Evolutionary conservation across 768 basidiomycete genomes (phyloP), one percentile per base, ranked within the genome.

Genomic region (Sporobolomyces phaffii): DNA sequence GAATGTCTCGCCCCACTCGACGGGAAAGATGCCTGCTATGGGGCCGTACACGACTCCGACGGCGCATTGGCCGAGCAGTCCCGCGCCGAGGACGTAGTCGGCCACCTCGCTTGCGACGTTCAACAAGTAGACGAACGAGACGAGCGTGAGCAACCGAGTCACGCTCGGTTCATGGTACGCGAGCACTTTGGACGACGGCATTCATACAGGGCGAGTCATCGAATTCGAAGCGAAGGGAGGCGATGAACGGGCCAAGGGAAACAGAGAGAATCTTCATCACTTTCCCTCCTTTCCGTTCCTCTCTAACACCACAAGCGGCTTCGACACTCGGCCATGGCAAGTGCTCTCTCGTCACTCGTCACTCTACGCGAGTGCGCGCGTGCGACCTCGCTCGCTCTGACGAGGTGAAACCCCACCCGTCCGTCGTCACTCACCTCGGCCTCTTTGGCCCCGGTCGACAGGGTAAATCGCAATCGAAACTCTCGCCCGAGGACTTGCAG

Each of bases 381-480:
- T n/a, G 36, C 33, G 14, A 48, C 7, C 60, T 11, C 28, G 3
- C 57, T 47, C 29, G 11, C 44, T n/a, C 31, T 24, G 17, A 8
- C 31, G 36, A 41, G 24, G 15, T 40, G 4, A n/a, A 18, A n/a
- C 60, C 40, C 36, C 5, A 29, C 44, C 22, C 6, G 14, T 26
- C 34, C 26, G 20, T 43, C 54, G 40, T 56, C 38, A 43, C 54
- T 56, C 54, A 28, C 40, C 26, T n/a, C 26, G 24, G 29, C 17
- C 20, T 33, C 24, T 24, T n/a, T 5, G 7, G 4, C 22, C 43
- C 56, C 24, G 7, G 26, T 5, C 22, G n/a, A 3, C 58, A 68
- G 96, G 96, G 96, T 79, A 97, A 97, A 81, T 88, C 90, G 38
- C 92, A 97, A 79, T 89, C 87, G 73, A 99, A 98, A 79, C 84